These are phyloP conservation scores for Knufia petricola DNA, from an alignment of 2,329 filamentous ascomycete genomes.

Conservation along the genomic window DNA sequence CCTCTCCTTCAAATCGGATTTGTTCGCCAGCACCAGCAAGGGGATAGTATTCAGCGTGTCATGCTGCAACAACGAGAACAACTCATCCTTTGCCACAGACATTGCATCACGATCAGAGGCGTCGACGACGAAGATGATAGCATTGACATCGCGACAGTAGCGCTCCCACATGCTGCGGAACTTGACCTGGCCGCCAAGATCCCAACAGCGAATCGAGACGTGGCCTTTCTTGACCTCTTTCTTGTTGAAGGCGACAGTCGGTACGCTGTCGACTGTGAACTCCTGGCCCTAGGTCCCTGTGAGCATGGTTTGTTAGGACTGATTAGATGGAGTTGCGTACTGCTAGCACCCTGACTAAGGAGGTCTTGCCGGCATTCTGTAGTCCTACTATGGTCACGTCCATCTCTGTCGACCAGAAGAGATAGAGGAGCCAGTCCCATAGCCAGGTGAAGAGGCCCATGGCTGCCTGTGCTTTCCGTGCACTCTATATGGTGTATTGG, in stretches of 20 bases:
- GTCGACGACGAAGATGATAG: conserved; percentile 98
- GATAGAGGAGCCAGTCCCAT: conserved; percentile 96
- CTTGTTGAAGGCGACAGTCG: conserved; percentile 98
- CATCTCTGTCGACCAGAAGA: conserved; percentile 99
- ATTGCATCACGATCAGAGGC: conserved; percentile 76
- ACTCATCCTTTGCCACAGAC: conserved; percentile 79
- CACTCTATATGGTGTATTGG: too few relatives aligned
- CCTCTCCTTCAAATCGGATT: conserved; percentile 87
- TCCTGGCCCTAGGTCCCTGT: conserved; percentile 66
- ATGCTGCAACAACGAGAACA: conserved; percentile 80
- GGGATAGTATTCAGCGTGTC: conserved; percentile 80
- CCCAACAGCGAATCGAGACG: conserved; percentile 98
- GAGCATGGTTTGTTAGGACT: conserved; percentile 10
- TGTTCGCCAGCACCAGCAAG: conserved; percentile 89
- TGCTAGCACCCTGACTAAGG: conserved; percentile 81
- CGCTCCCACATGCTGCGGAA: conserved; percentile 99
- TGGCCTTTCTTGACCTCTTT: conserved; percentile 96
- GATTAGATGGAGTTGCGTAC: conserved; percentile 46
- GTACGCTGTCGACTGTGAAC: conserved; percentile 98
- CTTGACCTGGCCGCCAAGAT: conserved; percentile 89
- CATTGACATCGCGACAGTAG: conserved; percentile 94
- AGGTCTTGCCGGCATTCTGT: conserved; percentile 97
- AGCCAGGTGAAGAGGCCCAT: conserved; percentile 93
- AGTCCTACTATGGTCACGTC: conserved; percentile 98
- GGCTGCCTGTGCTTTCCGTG: conserved; percentile 27